Conservation (phyloP, 768 basidiomycete genomes). For the Pulveroboletus frians region DNA sequence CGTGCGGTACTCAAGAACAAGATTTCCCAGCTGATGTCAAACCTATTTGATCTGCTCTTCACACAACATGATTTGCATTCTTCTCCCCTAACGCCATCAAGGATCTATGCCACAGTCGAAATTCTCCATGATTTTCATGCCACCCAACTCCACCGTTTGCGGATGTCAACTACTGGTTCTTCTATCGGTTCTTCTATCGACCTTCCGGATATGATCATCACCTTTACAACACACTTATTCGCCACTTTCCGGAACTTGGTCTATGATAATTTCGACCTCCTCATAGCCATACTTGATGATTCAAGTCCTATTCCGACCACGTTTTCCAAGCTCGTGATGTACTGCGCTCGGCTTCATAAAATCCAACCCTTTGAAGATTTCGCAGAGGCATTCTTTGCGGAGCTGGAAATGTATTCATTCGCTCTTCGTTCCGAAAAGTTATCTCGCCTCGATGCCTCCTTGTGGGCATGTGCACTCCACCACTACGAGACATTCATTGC, state of each 20-base stretch:
- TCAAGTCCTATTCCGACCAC: slow-evolving; percentile 28
- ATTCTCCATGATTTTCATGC: slow-evolving; percentile 24
- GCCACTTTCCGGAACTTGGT: slow-evolving; percentile 9
- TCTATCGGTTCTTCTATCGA: slow-evolving; percentile 7
- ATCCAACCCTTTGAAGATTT: slow-evolving; percentile 7
- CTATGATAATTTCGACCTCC: background rate
- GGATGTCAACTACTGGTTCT: slow-evolving; percentile 2
- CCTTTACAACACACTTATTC: slow-evolving; percentile 20
- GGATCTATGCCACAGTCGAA: slow-evolving; percentile 15
- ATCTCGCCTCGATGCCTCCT: slow-evolving; percentile 42
- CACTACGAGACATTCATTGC: slow-evolving; percentile 38
- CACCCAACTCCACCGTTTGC: slow-evolving; percentile 17
- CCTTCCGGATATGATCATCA: slow-evolving; percentile 23
- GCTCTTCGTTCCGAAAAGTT: slow-evolving; percentile 33
- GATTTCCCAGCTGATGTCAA: slow-evolving; percentile 19
- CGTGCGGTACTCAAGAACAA: slow-evolving; percentile 13
- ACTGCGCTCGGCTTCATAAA: slow-evolving; percentile 14
- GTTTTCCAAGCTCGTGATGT: slow-evolving; percentile 27
- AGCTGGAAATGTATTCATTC: slow-evolving; percentile 23
- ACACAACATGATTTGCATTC: background rate
- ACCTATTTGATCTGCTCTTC: slow-evolving; percentile 22
- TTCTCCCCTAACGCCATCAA: slow-evolving; percentile 1
- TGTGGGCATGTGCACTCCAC: slow-evolving; percentile 48
- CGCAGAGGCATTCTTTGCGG: slow-evolving; percentile 22
- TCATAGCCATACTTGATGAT: slow-evolving; percentile 26